Percentiles rank a stretch among this genome's conserved stretches.
These are phyloP conservation scores for Piper longum DNA, from an alignment of 164 flowering plant species.

Conservation along the genomic window DNA sequence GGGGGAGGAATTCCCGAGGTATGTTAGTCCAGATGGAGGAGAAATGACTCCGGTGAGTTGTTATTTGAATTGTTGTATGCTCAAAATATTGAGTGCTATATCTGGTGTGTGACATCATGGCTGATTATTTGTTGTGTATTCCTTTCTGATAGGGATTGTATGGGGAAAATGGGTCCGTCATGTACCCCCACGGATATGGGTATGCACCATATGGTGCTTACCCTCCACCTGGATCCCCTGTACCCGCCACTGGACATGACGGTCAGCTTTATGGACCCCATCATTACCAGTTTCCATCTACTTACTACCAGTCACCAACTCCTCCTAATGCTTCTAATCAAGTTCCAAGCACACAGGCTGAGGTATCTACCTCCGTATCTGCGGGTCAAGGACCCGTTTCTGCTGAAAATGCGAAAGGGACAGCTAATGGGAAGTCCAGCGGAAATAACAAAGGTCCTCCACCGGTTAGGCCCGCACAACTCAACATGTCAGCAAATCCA, in stretches of 20 bases:
- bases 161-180: constrained; percentile 51
- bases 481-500: constrained; percentile 19
- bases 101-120: neutral
- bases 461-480: constrained; percentile 24
- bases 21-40: constrained; percentile 38
- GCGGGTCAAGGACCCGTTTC: constrained; percentile 43
- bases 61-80: neutral
- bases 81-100: neutral
- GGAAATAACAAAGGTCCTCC: constrained; percentile 29
- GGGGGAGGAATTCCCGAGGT: constrained; percentile 41
- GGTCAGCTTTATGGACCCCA: constrained; percentile 72
- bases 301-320: constrained; percentile 42
- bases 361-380: constrained; percentile 29
- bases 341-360: constrained; percentile 19
- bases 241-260: constrained; percentile 66
- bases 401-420: constrained; percentile 26
- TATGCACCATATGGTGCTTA: constrained; percentile 66
- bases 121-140: neutral
- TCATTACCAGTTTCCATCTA: constrained; percentile 59
- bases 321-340: constrained; percentile 27
- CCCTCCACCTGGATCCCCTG: constrained; percentile 53
- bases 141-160: constrained; percentile 33
- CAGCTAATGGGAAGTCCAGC: constrained; percentile 21
- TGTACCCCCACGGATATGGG: constrained; percentile 53
- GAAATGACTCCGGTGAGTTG: constrained; percentile 56